These are phyloP conservation scores for Xylaria multiplex DNA, from an alignment of 2,329 filamentous ascomycete genomes.

Conservation along the genomic window DNA sequence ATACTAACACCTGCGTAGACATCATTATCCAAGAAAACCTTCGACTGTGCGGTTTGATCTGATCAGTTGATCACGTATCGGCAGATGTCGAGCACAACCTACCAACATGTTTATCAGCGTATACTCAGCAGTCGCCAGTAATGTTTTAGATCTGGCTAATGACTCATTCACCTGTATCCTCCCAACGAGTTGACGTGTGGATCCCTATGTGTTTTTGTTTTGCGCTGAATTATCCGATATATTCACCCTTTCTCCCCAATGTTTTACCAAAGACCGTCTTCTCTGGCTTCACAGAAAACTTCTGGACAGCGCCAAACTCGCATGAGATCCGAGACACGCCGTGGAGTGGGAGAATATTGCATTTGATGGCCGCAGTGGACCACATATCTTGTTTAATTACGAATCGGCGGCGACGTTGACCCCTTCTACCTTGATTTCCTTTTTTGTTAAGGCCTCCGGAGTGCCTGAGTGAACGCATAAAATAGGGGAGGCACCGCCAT, in stretches of 20 bases:
- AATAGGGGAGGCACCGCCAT: slow-evolving; percentile 35
- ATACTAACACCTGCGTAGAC: slow-evolving; percentile 70
- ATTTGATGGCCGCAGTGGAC: slow-evolving; percentile 53
- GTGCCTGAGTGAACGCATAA: slow-evolving; percentile 43
- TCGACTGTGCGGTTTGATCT: slow-evolving; percentile 95
- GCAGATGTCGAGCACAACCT: slow-evolving; percentile 25
- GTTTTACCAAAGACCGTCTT: slow-evolving; percentile 42
- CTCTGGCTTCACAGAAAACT: slow-evolving; percentile 38
- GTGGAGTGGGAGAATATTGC: slow-evolving; percentile 43
- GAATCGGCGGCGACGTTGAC: slow-evolving; percentile 50
- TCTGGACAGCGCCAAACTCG: slow-evolving; percentile 41
- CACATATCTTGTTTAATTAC: slow-evolving; percentile 65
- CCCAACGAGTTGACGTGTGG: slow-evolving; percentile 44
- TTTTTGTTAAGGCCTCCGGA: slow-evolving; percentile 44
- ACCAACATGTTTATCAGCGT: slow-evolving; percentile 43
- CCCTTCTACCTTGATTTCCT: slow-evolving; percentile 45
- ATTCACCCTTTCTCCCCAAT: slow-evolving; percentile 40
- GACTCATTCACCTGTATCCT: slow-evolving; percentile 46
- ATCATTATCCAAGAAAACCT: slow-evolving; percentile 99
- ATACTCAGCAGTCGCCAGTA: slow-evolving; percentile 47
- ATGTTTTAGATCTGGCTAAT: slow-evolving; percentile 49
- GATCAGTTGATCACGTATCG: slow-evolving; percentile 52
- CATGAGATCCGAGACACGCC: slow-evolving; percentile 41
- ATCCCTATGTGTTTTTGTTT: slow-evolving; percentile 48
- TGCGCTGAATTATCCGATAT: slow-evolving; percentile 42